Percentiles rank a stretch among this genome's conserved stretches.
phyloP scores from a whole-genome alignment of 2,329 filamentous ascomycete species.

The Scedosporium boydii region DNA sequence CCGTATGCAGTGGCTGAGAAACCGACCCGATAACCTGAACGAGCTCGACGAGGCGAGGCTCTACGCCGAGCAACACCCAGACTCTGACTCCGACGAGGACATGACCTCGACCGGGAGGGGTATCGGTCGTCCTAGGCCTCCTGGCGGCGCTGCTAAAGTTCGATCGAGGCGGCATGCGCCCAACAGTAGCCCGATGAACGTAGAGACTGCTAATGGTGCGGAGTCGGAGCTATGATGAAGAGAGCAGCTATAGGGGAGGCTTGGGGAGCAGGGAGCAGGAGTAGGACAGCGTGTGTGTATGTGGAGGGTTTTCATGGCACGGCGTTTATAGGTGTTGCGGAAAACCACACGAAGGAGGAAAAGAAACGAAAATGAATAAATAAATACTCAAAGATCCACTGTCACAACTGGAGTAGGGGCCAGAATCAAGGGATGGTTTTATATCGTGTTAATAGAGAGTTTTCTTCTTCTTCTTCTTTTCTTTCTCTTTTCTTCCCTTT shows the following conservation, averaged over 20 bases:
- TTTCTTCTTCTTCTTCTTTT: neutral
- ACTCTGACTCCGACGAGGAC: slow-evolving; percentile 45
- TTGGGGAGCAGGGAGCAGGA: neutral
- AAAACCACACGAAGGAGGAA: neutral
- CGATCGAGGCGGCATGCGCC: neutral
- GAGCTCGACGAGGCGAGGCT: slow-evolving; percentile 72
- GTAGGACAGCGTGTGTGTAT: neutral
- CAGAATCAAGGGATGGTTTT: neutral
- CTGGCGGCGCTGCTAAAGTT: neutral
- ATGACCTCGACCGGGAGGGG: slow-evolving; percentile 1
- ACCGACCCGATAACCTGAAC: slow-evolving; percentile 68
- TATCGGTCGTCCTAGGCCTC: neutral
- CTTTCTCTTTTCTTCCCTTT: neutral
- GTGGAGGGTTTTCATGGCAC: neutral
- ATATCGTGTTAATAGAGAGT: neutral
- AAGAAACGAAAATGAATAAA: neutral
- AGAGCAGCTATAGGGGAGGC: neutral
- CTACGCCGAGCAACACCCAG: slow-evolving; percentile 42
- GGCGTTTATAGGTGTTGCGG: slow-evolving; percentile 5
- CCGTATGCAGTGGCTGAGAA: slow-evolving; percentile 92
- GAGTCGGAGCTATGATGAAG: slow-evolving; percentile 5
- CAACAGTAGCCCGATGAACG: slow-evolving; percentile 7
- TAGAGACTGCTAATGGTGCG: slow-evolving; percentile 4
- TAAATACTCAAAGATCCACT: neutral
- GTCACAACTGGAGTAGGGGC: neutral